A percentile compares a stretch with the other conserved stretches of the same genome.
phyloP scores from a whole-genome alignment of 495 filamentous ascomycete genomes.

The Xylaria bambusicola region DNA sequence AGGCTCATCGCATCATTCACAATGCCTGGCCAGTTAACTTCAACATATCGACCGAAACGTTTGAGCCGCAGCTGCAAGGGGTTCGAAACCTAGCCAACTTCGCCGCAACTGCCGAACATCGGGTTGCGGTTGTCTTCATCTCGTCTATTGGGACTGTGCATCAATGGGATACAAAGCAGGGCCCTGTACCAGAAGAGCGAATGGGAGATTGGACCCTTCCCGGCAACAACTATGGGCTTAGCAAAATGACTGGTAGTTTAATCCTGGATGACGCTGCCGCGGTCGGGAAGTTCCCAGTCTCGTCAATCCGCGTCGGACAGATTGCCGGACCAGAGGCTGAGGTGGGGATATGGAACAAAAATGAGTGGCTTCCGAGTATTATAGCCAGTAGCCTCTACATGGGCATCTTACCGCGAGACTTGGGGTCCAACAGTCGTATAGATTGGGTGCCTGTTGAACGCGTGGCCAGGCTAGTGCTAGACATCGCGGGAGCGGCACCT shows the following conservation, averaged over 20 bases:
- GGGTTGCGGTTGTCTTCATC: constrained; percentile 50
- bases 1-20: constrained; percentile 53
- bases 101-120: constrained; percentile 33
- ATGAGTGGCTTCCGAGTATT: constrained; percentile 59
- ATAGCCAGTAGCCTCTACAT: constrained; percentile 42
- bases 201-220: constrained; percentile 36
- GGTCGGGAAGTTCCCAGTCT: constrained; percentile 35
- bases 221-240: constrained; percentile 53
- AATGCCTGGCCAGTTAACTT: constrained; percentile 63
- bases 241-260: constrained; percentile 52
- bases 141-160: constrained; percentile 49
- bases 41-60: constrained; percentile 52
- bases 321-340: constrained; percentile 48
- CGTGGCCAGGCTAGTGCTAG: constrained; percentile 36
- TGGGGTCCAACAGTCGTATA: constrained; percentile 40
- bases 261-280: constrained; percentile 44
- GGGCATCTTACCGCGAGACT: constrained; percentile 36
- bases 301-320: constrained; percentile 54
- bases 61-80: constrained; percentile 52
- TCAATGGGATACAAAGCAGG: constrained; percentile 24
- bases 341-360: constrained; percentile 50
- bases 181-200: constrained; percentile 41
- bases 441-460: constrained; percentile 55
- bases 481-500: constrained; percentile 28
- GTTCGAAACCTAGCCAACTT: constrained; percentile 55